Evolutionary conservation across 202 grass and related monocot genomes (phyloP).

Genomic region (Bolboschoenoplectus hybrid): DNA sequence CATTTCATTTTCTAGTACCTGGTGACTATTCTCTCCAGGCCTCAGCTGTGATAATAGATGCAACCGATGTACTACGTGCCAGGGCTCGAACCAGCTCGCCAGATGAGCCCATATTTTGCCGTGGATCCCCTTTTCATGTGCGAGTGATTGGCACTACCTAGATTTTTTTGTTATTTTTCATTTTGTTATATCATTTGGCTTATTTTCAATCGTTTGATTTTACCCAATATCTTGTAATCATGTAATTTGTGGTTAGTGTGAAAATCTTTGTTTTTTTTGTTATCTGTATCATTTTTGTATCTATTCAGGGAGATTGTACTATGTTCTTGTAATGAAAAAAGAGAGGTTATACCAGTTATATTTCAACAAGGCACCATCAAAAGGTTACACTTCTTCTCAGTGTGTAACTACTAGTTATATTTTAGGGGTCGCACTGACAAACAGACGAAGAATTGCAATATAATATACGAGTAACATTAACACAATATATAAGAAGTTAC

Average conservation of each 20-base stretch:
- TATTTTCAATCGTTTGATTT: slow-evolving; percentile 13
- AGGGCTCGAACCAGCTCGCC: slow-evolving; percentile 68
- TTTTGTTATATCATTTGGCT: neutral
- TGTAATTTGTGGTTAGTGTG: slow-evolving; percentile 25
- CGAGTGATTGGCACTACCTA: slow-evolving; percentile 70
- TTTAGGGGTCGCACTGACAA: no score
- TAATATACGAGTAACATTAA: no score
- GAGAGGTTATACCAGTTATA: neutral
- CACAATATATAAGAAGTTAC: no score
- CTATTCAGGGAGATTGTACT: slow-evolving; percentile 25
- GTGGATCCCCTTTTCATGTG: slow-evolving; percentile 79
- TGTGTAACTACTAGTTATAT: no score
- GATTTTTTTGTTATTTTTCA: slow-evolving; percentile 33
- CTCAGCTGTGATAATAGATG: slow-evolving; percentile 77
- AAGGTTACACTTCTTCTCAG: no score
- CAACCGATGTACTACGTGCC: slow-evolving; percentile 78
- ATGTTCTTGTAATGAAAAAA: slow-evolving; percentile 25
- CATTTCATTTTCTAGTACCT: slow-evolving; percentile 91
- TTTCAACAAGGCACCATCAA: no score
- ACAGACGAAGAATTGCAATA: no score
- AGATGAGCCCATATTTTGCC: slow-evolving; percentile 88
- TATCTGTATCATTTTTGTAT: slow-evolving; percentile 22
- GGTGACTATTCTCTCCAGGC: slow-evolving; percentile 87
- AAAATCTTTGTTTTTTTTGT: neutral
- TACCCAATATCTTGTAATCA: slow-evolving; percentile 35